These are phyloP conservation scores for Exidia glandulosa DNA, from an alignment of 768 basidiomycete genomes.

Conservation along the genomic window DNA sequence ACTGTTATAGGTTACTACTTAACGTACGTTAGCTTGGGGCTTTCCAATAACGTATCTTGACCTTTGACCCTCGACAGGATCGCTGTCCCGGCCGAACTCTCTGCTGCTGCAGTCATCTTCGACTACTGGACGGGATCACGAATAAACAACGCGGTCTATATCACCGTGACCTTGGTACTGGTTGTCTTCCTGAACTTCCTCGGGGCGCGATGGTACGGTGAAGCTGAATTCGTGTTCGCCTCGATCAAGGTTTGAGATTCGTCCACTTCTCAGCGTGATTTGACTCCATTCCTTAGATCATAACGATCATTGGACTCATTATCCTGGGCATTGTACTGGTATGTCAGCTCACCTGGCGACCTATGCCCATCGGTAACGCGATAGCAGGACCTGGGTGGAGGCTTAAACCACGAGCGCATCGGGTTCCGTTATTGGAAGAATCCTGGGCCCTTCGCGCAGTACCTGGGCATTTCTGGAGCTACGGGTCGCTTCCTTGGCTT, in stretches of 20 bases:
- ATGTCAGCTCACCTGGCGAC: no score
- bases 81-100: conserved; percentile 60
- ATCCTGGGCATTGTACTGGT: conserved; percentile 53
- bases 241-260: conserved; percentile 87
- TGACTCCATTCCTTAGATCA: conserved; percentile 16
- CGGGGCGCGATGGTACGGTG: conserved; percentile 32
- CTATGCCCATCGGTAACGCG: no score
- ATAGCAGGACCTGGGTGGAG: conserved; percentile 62
- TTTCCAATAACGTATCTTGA: no score
- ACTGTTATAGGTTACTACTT: no score
- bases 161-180: conserved; percentile 22
- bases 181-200: conserved; percentile 26
- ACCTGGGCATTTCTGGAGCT: not conserved
- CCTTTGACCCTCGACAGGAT: conserved; percentile 25
- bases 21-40: no score
- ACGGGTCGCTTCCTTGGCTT: conserved; percentile 10
- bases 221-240: conserved; percentile 52
- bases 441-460: conserved; percentile 8
- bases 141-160: conserved; percentile 21
- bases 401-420: conserved; percentile 39
- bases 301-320: conserved; percentile 17
- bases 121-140: conserved; percentile 47
- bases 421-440: conserved; percentile 30
- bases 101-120: conserved; percentile 69
- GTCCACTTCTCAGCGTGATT: conserved; percentile 37